Conservation (phyloP, 768 basidiomycete species). For the Rhizopogon vulgaris region DNA sequence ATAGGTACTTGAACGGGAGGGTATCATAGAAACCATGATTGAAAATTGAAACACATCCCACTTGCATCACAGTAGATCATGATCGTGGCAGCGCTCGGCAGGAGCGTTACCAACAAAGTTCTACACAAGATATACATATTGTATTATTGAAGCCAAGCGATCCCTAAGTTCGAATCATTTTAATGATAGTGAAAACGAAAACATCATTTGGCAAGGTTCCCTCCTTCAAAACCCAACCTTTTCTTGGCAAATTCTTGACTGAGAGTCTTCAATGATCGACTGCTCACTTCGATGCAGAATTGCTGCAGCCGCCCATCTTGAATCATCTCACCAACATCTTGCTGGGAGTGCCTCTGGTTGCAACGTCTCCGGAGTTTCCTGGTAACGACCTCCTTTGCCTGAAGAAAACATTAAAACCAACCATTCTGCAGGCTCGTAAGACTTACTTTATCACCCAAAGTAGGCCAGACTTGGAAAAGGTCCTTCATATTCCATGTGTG, state of each 20-base stretch:
- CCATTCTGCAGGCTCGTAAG: slow-evolving; percentile 1
- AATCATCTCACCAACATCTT: slow-evolving; percentile 33
- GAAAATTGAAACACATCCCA: too few species aligned
- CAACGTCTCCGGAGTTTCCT: slow-evolving; percentile 32
- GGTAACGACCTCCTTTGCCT: slow-evolving; percentile 29
- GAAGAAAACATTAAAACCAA: slow-evolving; percentile 8
- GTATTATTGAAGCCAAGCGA: too few species aligned
- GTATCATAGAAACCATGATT: too few species aligned
- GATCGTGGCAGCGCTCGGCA: too few species aligned
- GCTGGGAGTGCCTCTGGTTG: slow-evolving; percentile 22
- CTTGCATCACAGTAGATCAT: too few species aligned
- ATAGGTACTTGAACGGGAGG: too few species aligned
- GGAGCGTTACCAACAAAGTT: too few species aligned
- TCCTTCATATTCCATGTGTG: slow-evolving; percentile 34
- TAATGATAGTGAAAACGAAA: too few species aligned
- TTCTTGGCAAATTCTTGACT: slow-evolving; percentile 20
- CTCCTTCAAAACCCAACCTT: neutral
- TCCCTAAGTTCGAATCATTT: too few species aligned
- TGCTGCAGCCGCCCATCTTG: slow-evolving; percentile 38
- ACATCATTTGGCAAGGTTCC: neutral
- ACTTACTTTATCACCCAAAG: slow-evolving; percentile 30
- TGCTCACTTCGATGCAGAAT: slow-evolving; percentile 34
- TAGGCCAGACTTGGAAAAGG: slow-evolving; percentile 32
- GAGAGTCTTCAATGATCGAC: slow-evolving; percentile 11
- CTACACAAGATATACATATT: too few species aligned